Conservation (phyloP, 2,329 filamentous ascomycete genomes). For the Alternaria rosae region DNA sequence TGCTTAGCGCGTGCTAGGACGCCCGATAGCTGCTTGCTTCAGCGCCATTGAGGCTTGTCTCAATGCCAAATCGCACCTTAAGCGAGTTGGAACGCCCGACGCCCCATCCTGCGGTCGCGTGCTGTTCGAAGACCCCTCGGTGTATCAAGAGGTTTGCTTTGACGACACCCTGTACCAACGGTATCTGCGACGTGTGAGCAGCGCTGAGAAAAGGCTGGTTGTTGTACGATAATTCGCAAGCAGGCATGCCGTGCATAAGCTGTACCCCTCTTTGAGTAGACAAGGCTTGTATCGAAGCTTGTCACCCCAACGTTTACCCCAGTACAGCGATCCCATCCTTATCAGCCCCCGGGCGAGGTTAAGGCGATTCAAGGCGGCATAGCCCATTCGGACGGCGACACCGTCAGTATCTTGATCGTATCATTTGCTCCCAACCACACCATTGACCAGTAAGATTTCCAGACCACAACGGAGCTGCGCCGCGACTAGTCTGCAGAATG, state of each 20-base stretch:
- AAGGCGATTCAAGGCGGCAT: slow-evolving; percentile 25
- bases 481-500: slow-evolving; percentile 21
- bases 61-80: slow-evolving; percentile 23
- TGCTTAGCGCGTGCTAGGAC: slow-evolving; percentile 7
- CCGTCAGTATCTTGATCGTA: slow-evolving; percentile 19
- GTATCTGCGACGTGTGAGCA: background rate
- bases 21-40: slow-evolving; percentile 6
- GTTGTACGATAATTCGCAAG: background rate
- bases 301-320: slow-evolving; percentile 16
- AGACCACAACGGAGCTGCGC: slow-evolving; percentile 19
- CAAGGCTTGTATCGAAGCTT: slow-evolving; percentile 22
- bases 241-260: background rate
- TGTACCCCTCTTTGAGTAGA: slow-evolving; percentile 28
- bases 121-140: slow-evolving; percentile 1
- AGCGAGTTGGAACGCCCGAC: slow-evolving; percentile 10
- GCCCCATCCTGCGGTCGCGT: slow-evolving; percentile 9
- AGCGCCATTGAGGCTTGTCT: slow-evolving; percentile 21
- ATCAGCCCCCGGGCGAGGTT: slow-evolving; percentile 29
- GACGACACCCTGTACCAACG: background rate
- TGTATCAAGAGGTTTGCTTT: background rate
- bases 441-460: slow-evolving; percentile 27
- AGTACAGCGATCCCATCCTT: slow-evolving; percentile 25
- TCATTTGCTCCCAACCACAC: slow-evolving; percentile 25
- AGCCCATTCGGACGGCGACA: slow-evolving; percentile 21
- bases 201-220: background rate